Evolutionary conservation across 371 early-diverging fungal species (phyloP), one percentile per base, ranked within the genome.

Genomic region (Quaeritorhiza haematococci): DNA sequence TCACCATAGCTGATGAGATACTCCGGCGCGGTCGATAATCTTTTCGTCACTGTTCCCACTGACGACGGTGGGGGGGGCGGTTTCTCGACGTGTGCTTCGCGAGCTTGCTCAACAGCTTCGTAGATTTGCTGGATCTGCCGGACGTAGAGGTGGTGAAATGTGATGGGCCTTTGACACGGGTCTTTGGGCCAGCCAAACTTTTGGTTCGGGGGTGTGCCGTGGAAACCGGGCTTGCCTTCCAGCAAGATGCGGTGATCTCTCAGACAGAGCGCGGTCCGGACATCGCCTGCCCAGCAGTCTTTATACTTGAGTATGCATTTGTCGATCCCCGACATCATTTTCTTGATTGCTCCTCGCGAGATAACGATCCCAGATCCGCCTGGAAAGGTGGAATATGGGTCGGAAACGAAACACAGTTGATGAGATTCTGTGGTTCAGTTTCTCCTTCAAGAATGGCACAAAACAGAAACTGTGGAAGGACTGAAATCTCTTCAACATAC

Each of bases 211-310:
- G 76, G 71, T 24, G 61, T 52, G 28, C 60, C 45, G 41, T 63
- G 24, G 58, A 72, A 71, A 4, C 61, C 53, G 7, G 32, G 26
- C 17, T 24, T 29, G n/a, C 43, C 52, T 38, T 55, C 42, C n/a
- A 76, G 15, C 30, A 57, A 24, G 56, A 80, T 68, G 13, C 69
- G 71, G 19, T 58, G 62, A 49, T 76, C 78, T 26, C 78, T 62
- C 49, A 80, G 47, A 57, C 81, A 80, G 7, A 78, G 66, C 1
- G 72, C 70, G n/a, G 66, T 56, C 29, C 77, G 60, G 6, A 80
- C 62, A 52, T 80, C 81, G 8, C 81, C 81, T 3, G 78, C 80
- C 72, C 73, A 78, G 57, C 81, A 80, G 10, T 30, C 46, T 35
- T 53, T 49, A 52, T 77, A 80, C 46, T 61, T 62, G 21, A 59